Evolutionary conservation across 805 yeast genomes (phyloP).

Genomic region (Saturnispora dispora): DNA sequence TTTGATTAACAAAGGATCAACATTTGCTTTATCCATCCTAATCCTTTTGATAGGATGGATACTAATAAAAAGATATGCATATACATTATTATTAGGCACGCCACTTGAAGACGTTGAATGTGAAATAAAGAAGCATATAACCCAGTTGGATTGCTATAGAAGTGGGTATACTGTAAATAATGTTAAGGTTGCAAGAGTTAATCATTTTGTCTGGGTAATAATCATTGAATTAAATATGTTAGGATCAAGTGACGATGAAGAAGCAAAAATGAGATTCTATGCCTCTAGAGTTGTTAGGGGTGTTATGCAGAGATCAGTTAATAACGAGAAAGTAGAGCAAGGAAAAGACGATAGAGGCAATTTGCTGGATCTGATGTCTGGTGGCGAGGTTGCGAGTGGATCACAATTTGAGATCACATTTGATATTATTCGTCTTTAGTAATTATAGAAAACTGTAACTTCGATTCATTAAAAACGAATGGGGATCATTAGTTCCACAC

Average conservation of each 20-base stretch:
- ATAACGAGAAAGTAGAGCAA: constrained; percentile 7
- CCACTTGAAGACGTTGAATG: constrained; percentile 35
- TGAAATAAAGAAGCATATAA: constrained; percentile 37
- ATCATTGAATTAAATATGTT: constrained; percentile 47
- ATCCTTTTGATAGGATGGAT: constrained; percentile 22
- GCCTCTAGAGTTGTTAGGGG: constrained; percentile 34
- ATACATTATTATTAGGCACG: constrained; percentile 42
- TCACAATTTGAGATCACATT: constrained; percentile 35
- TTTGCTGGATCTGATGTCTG: constrained; percentile 20
- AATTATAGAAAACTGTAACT: neutral
- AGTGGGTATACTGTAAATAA: constrained; percentile 38
- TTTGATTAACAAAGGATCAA: constrained; percentile 19
- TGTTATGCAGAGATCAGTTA: constrained; percentile 21
- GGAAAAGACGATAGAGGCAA: neutral
- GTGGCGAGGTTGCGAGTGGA: constrained; percentile 17
- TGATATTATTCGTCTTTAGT: constrained; percentile 27
- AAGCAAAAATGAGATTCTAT: constrained; percentile 44
- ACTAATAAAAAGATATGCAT: constrained; percentile 43
- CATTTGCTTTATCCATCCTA: constrained; percentile 19
- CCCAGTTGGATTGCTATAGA: constrained; percentile 42
- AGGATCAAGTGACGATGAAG: constrained; percentile 71
- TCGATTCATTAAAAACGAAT: neutral
- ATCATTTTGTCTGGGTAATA: constrained; percentile 49
- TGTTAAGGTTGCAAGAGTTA: constrained; percentile 52
- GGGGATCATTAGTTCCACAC: neutral